phyloP scores from a whole-genome alignment of 768 basidiomycete genomes.

The Suillus clintonianus region DNA sequence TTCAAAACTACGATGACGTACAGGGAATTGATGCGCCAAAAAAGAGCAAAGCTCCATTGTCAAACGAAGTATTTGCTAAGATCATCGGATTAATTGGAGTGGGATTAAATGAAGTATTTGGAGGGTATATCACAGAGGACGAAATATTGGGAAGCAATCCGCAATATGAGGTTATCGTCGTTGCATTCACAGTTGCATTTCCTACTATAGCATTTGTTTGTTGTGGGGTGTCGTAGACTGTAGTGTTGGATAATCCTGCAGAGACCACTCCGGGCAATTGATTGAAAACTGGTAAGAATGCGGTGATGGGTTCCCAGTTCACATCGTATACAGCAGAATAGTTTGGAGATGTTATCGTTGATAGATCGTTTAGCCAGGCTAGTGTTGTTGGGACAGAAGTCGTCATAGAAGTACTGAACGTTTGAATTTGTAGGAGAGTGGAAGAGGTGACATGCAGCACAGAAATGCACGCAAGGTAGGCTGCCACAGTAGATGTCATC shows the following conservation, averaged over 20 bases:
- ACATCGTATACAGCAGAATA: too few relatives aligned
- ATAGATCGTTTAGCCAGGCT: not conserved
- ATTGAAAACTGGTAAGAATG: not conserved
- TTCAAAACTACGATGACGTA: not conserved
- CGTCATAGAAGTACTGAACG: not conserved
- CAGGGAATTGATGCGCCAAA: too few relatives aligned
- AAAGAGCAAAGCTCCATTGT: too few relatives aligned
- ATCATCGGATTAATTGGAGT: too few relatives aligned
- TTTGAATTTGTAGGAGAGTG: too few relatives aligned
- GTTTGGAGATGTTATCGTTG: too few relatives aligned
- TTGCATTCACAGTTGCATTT: conserved; percentile 7
- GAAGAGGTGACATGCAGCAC: too few relatives aligned
- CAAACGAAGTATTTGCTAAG: not conserved
- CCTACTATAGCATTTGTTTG: not conserved
- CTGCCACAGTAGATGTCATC: not conserved
- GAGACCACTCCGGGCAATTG: not conserved
- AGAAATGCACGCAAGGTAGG: too few relatives aligned
- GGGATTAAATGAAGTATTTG: too few relatives aligned
- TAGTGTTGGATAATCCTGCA: not conserved
- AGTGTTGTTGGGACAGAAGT: not conserved
- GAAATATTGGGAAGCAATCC: conserved; percentile 1
- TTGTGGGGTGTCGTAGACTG: conserved; percentile 7
- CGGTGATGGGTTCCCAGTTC: not conserved
- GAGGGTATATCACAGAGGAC: not conserved
- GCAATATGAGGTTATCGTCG: not conserved